Evolutionary conservation across 2,329 filamentous ascomycete genomes (phyloP), one percentile per base, ranked within the genome.

Genomic region (Colletotrichum zoysiae): DNA sequence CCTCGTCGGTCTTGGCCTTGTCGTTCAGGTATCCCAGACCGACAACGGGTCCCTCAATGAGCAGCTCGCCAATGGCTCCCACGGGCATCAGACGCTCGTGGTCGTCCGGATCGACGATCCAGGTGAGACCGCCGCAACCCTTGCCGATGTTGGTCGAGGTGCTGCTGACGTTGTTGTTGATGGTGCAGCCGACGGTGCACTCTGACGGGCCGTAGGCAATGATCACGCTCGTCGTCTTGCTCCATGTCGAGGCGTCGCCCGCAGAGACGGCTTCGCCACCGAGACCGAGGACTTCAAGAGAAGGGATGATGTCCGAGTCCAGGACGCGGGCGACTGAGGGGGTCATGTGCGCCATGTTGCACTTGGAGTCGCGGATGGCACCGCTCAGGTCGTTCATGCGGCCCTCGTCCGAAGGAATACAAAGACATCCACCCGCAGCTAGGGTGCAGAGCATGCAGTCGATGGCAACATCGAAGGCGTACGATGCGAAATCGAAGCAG

Each of bases 1-100:
- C 85, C 33, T 85, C 84, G 2, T 83, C 83, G 0, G 90, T 92
- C 78, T 89, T 90, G 51, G 84, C 83, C 0, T 83, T 82, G 67
- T 91, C 87, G 62, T 86, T 86, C 30, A 91, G 80, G 71, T 92
- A 92, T 35, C 89, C 89, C 44, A 87, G 82, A 12, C 89, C 89
- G 2, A 92, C 87, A n/a, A 88, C 85, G 1, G 89, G 88, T 0
- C 88, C 88, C 73, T 87, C 87, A 18, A 90, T 80, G 4, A 88
- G 78, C n/a, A 89, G 79, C 76, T 89, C 87, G 7, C 87, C 87
- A 1, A 88, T 81, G 2, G 82, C 79, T 0, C 86, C 86, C 0
- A 87, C 78, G 0, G 86, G 84, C 5, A 85, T 81, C 5, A 88
- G 82, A 20, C 78, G 80, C 66, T 87, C 76, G 68, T 86, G 81